A percentile compares a stretch with the other conserved stretches of the same genome.
Evolutionary conservation across 1,284 basidiomycete species (phyloP).

Genomic region (Ustilago curta): DNA sequence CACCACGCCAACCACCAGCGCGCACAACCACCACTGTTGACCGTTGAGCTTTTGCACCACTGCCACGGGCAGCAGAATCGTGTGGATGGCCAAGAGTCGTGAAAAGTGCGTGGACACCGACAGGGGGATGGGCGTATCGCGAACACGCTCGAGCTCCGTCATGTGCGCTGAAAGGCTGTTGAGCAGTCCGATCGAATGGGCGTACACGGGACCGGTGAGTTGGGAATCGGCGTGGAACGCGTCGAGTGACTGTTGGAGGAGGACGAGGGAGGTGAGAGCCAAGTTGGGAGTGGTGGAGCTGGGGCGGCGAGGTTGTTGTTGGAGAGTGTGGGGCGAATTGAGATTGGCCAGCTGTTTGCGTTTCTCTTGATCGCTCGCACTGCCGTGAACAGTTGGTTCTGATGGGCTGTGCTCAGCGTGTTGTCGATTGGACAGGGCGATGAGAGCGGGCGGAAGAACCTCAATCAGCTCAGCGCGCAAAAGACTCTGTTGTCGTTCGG

Average conservation of each 20-base stretch:
- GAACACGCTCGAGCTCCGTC: constrained; percentile 48
- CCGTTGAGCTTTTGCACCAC: constrained; percentile 30
- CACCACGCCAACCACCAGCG: constrained; percentile 17
- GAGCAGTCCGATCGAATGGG: constrained; percentile 43
- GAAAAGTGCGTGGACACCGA: constrained; percentile 39
- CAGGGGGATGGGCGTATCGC: constrained; percentile 50
- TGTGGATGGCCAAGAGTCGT: constrained; percentile 31
- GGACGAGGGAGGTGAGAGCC: constrained; percentile 26
- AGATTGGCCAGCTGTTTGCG: constrained; percentile 32
- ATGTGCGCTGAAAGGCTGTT: constrained; percentile 41
- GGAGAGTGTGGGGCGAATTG: constrained; percentile 12
- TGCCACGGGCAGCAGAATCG: constrained; percentile 34
- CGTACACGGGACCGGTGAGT: constrained; percentile 37
- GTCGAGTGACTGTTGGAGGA: constrained; percentile 33
- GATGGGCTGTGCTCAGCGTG: neutral
- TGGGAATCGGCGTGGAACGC: constrained; percentile 16
- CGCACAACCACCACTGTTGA: constrained; percentile 23
- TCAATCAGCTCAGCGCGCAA: constrained; percentile 27
- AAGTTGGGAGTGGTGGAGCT: constrained; percentile 10
- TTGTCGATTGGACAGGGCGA: constrained; percentile 13
- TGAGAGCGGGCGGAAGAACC: constrained; percentile 17
- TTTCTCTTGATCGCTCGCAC: constrained; percentile 17
- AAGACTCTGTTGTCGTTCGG: neutral
- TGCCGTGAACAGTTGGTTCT: neutral
- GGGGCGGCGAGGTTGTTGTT: neutral